Evolutionary conservation across 2,329 filamentous ascomycete species (phyloP).

Genomic region (Talaromyces sp.): DNA sequence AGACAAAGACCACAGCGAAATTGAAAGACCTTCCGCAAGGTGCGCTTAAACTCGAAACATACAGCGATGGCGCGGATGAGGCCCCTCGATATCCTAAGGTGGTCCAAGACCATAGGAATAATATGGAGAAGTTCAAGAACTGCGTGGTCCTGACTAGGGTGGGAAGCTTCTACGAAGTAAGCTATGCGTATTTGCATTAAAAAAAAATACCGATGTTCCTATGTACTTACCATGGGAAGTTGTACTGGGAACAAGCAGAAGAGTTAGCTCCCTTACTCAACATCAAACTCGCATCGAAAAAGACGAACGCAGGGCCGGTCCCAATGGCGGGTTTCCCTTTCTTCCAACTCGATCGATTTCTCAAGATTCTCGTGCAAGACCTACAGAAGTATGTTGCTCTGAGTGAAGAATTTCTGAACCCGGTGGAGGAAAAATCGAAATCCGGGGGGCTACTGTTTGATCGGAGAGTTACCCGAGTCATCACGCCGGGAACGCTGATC

Average conservation of each 20-base stretch:
- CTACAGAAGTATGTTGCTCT: constrained; percentile 87
- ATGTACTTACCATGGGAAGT: constrained; percentile 33
- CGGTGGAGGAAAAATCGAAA: constrained; percentile 65
- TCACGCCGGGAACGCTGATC: constrained; percentile 92
- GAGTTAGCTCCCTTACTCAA: constrained; percentile 82
- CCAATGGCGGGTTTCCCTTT: constrained; percentile 95
- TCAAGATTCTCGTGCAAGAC: constrained; percentile 91
- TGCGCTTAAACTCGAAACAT: constrained; percentile 44
- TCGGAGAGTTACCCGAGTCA: constrained; percentile 76
- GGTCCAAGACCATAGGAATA: constrained; percentile 77
- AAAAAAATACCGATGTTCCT: not conserved
- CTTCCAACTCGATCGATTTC: constrained; percentile 85
- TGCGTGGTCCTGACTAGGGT: constrained; percentile 90
- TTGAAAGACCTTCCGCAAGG: constrained; percentile 57
- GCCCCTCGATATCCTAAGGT: constrained; percentile 75
- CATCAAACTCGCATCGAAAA: constrained; percentile 79
- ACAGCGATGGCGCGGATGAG: constrained; percentile 45
- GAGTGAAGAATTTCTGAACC: constrained; percentile 84
- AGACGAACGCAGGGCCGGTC: constrained; percentile 72
- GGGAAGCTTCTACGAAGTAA: constrained; percentile 86
- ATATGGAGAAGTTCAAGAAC: constrained; percentile 86
- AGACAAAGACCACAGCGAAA: constrained; percentile 37
- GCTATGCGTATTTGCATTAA: constrained; percentile 5
- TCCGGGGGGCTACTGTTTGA: constrained; percentile 79
- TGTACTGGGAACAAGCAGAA: constrained; percentile 95